These are phyloP conservation scores for Elaeis guineensis DNA, from an alignment of 176 grass and related monocot species.

Conservation along the genomic window DNA sequence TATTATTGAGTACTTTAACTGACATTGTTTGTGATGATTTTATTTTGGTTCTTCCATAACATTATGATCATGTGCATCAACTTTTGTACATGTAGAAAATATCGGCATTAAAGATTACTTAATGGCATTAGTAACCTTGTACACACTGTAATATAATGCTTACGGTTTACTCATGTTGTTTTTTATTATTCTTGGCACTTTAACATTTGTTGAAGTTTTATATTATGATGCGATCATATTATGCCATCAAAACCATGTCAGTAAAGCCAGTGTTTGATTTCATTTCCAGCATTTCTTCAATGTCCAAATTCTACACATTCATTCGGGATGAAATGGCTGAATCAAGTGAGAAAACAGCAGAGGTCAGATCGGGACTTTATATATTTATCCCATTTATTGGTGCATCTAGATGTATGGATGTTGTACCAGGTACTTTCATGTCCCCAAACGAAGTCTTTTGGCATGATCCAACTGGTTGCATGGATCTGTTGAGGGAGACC, in stretches of 20 bases:
- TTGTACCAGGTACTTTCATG: conserved; percentile 44
- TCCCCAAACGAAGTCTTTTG: conserved; percentile 62
- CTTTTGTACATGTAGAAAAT: no score
- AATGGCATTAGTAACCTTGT: no score
- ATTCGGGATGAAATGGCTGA: conserved; percentile 47
- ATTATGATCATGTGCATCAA: no score
- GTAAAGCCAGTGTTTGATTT: conserved; percentile 3
- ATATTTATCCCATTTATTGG: conserved; percentile 63
- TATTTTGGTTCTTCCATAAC: no score
- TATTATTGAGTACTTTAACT: no score
- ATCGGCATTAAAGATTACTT: no score
- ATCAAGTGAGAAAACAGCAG: conserved; percentile 42
- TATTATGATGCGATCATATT: no score
- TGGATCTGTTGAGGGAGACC: conserved; percentile 39
- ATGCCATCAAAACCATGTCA: conserved; percentile 17
- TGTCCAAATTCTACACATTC: conserved; percentile 75
- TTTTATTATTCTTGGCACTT: no score
- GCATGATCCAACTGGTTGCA: conserved; percentile 84
- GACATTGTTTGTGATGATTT: no score
- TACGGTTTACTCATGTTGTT: no score
- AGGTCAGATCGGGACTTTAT: conserved; percentile 46
- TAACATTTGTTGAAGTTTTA: no score
- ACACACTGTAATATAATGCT: no score
- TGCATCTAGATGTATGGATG: conserved; percentile 26
- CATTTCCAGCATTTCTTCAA: conserved; percentile 68